phyloP scores from a whole-genome alignment of 257 asterid genomes.

The Leptodermis oblonga region DNA sequence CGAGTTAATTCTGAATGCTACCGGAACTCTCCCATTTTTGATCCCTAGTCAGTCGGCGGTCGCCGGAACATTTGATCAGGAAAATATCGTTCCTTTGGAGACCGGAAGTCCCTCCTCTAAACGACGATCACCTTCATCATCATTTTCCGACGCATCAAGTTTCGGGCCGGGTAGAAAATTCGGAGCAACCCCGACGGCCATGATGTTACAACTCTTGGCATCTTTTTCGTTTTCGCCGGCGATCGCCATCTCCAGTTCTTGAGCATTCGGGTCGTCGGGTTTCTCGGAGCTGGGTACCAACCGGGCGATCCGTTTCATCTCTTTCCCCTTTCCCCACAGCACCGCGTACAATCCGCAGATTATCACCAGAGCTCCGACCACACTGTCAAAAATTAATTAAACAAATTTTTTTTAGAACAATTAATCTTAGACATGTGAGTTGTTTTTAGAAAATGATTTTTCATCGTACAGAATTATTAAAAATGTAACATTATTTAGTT shows the following conservation, averaged over 20 bases:
- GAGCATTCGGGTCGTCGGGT: neutral
- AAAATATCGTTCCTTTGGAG: too few species aligned
- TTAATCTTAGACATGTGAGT: too few species aligned
- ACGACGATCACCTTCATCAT: neutral
- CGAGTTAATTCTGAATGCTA: too few species aligned
- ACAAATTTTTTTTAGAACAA: too few species aligned
- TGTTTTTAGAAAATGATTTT: too few species aligned
- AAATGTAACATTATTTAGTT: too few species aligned
- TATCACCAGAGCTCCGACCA: slow-evolving; percentile 55
- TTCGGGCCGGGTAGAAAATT: neutral
- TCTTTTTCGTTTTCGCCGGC: neutral
- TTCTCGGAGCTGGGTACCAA: slow-evolving; percentile 21
- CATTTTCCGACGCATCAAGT: neutral
- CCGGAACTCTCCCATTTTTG: too few species aligned
- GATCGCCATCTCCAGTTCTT: neutral
- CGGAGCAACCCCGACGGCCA: neutral
- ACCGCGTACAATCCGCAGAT: slow-evolving; percentile 52
- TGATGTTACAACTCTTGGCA: slow-evolving; percentile 4
- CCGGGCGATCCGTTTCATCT: slow-evolving; percentile 34
- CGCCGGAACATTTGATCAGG: too few species aligned
- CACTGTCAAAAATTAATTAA: slow-evolving; percentile 21
- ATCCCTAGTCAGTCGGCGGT: too few species aligned
- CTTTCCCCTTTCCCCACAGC: slow-evolving; percentile 64
- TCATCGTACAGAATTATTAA: too few species aligned
- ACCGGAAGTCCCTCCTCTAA: slow-evolving; percentile 1